phyloP scores from a whole-genome alignment of 352 stramenopile genomes.

The Globisporangium splendens region DNA sequence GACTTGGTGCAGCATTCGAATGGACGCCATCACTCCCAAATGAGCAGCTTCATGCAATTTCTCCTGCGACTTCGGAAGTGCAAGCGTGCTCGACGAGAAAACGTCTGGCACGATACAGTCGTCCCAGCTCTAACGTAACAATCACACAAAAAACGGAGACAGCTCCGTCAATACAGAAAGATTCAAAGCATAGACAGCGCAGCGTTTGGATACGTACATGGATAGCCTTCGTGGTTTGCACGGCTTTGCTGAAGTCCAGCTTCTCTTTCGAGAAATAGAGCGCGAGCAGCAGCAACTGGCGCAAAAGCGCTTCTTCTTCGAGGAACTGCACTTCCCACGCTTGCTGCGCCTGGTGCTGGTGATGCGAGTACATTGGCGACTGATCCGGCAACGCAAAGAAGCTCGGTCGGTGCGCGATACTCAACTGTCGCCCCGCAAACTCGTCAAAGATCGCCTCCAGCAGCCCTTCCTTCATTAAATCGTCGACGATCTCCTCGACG shows the following conservation, averaged over 20 bases:
- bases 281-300: conserved; percentile 52
- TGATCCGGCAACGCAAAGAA: conserved; percentile 28
- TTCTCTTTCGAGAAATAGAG: conserved; percentile 40
- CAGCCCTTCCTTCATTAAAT: conserved; percentile 56
- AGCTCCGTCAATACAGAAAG: no score
- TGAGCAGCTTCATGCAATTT: conserved; percentile 20
- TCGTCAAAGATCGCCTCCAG: conserved; percentile 55
- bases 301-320: conserved; percentile 51
- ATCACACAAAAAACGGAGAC: background rate
- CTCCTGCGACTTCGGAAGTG: conserved; percentile 17
- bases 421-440: conserved; percentile 33
- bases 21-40: conserved; percentile 29
- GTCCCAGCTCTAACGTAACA: conserved; percentile 25
- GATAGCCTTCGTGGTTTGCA: conserved; percentile 36
- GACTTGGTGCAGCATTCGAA: conserved; percentile 30
- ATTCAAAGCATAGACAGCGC: background rate
- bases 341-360: conserved; percentile 30
- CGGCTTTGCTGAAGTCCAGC: conserved; percentile 22
- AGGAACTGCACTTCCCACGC: conserved; percentile 58
- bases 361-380: background rate
- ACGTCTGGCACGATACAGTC: conserved; percentile 24
- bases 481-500: conserved; percentile 36
- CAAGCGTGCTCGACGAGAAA: conserved; percentile 20
- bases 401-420: conserved; percentile 21
- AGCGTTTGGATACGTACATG: conserved; percentile 13